Evolutionary conservation across 768 basidiomycete genomes (phyloP).

Genomic region (Neoboletus magnificus): DNA sequence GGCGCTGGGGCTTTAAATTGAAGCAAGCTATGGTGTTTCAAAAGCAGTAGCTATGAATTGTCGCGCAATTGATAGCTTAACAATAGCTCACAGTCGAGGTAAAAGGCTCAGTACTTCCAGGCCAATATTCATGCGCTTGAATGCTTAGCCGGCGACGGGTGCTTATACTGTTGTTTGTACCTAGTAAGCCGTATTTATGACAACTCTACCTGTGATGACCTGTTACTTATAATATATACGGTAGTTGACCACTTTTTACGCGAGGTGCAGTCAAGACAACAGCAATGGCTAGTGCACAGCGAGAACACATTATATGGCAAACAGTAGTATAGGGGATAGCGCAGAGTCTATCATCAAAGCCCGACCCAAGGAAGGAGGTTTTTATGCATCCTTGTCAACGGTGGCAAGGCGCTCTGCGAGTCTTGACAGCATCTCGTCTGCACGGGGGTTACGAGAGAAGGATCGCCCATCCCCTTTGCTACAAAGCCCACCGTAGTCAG

Average conservation of each 20-base stretch:
- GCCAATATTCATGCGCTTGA: too few relatives aligned
- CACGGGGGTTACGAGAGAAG: slow-evolving; percentile 65
- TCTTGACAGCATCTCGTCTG: slow-evolving; percentile 63
- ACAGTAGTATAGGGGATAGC: neutral
- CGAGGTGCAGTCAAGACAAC: slow-evolving; percentile 4
- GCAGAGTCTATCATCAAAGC: neutral
- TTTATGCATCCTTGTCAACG: slow-evolving; percentile 47
- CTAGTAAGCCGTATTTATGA: too few relatives aligned
- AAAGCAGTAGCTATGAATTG: too few relatives aligned
- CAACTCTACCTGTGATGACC: too few relatives aligned
- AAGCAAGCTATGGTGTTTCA: too few relatives aligned
- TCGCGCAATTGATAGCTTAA: too few relatives aligned
- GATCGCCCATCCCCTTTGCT: slow-evolving; percentile 65
- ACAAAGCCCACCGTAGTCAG: slow-evolving; percentile 5
- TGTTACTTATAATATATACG: too few relatives aligned
- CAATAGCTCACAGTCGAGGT: too few relatives aligned
- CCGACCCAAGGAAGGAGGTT: neutral
- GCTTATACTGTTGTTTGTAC: too few relatives aligned
- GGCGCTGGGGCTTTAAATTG: too few relatives aligned
- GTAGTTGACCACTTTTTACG: neutral
- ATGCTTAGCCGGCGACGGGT: too few relatives aligned
- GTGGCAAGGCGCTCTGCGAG: slow-evolving; percentile 62
- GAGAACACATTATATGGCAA: slow-evolving; percentile 3
- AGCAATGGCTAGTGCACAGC: slow-evolving; percentile 5
- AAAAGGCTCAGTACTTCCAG: too few relatives aligned